Evolutionary conservation across 1,284 basidiomycete species (phyloP).

Genomic region (Leccinum subspadiceum): DNA sequence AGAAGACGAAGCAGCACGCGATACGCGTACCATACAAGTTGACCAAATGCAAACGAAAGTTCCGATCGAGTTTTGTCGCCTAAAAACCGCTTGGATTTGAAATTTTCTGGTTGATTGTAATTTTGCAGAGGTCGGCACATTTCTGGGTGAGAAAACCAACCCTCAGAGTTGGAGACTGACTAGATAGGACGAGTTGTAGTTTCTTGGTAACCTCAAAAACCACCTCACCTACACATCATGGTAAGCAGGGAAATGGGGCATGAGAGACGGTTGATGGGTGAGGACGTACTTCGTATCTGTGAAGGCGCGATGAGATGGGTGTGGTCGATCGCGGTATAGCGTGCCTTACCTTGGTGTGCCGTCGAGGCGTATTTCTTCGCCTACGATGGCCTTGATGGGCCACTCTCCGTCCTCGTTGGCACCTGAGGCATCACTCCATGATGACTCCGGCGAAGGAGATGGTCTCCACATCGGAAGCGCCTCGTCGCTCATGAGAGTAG

Average conservation of each 20-base stretch:
- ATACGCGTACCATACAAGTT: too few relatives aligned
- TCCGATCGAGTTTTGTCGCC: too few relatives aligned
- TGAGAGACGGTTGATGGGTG: neutral
- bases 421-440: slow-evolving; percentile 33
- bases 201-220: too few relatives aligned
- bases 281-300: slow-evolving; percentile 35
- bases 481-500: slow-evolving; percentile 1
- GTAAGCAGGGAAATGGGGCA: neutral
- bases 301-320: slow-evolving; percentile 6
- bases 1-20: too few relatives aligned
- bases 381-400: slow-evolving; percentile 33
- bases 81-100: too few relatives aligned
- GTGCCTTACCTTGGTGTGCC: slow-evolving; percentile 31
- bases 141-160: too few relatives aligned
- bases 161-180: too few relatives aligned
- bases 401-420: slow-evolving; percentile 35
- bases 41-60: too few relatives aligned
- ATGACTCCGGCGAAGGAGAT: slow-evolving; percentile 34
- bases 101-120: too few relatives aligned
- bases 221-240: too few relatives aligned
- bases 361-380: slow-evolving; percentile 38
- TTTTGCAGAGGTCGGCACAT: too few relatives aligned
- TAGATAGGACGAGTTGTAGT: too few relatives aligned
- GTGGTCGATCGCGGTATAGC: neutral
- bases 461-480: slow-evolving; percentile 26